Percentiles rank a stretch among this genome's conserved stretches.
These are phyloP conservation scores for Rhodotorula sp. DNA, from an alignment of 1,284 basidiomycete genomes.

Conservation along the genomic window DNA sequence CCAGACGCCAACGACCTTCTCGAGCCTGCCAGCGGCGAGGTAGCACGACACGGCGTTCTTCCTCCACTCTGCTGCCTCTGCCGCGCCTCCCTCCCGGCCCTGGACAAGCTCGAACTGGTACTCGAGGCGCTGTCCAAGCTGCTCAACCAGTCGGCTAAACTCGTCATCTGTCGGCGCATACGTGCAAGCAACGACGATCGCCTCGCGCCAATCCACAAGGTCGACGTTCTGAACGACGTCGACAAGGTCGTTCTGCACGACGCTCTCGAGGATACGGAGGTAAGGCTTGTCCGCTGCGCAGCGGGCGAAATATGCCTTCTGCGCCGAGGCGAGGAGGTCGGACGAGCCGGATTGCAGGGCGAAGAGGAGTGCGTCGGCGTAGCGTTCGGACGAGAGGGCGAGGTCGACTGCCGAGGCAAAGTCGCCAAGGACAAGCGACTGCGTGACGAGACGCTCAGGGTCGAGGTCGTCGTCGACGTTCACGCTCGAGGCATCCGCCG, in stretches of 20 bases:
- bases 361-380: conserved; percentile 89
- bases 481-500: not conserved
- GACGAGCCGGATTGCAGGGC: conserved; percentile 80
- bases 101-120: conserved; percentile 66
- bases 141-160: conserved; percentile 81
- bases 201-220: conserved; percentile 90
- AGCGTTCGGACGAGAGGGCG: conserved; percentile 83
- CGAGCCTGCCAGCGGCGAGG: conserved; percentile 83
- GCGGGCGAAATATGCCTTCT: conserved; percentile 89
- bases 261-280: conserved; percentile 90
- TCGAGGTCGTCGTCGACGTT: conserved; percentile 69
- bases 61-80: conserved; percentile 60
- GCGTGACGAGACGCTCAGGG: conserved; percentile 82
- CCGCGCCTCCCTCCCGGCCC: not conserved
- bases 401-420: conserved; percentile 89
- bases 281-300: conserved; percentile 72
- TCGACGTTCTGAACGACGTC: conserved; percentile 97
- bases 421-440: conserved; percentile 90
- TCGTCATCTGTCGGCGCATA: conserved; percentile 73
- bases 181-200: conserved; percentile 95
- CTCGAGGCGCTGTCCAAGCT: conserved; percentile 86
- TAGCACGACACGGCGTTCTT: conserved; percentile 85
- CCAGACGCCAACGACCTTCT: conserved; percentile 90
- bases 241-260: conserved; percentile 85
- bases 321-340: conserved; percentile 83